Percentiles rank a stretch among this genome's conserved stretches.
Conservation (phyloP, 352 stramenopile genomes). For the Globisporangium nodosum region DNA sequence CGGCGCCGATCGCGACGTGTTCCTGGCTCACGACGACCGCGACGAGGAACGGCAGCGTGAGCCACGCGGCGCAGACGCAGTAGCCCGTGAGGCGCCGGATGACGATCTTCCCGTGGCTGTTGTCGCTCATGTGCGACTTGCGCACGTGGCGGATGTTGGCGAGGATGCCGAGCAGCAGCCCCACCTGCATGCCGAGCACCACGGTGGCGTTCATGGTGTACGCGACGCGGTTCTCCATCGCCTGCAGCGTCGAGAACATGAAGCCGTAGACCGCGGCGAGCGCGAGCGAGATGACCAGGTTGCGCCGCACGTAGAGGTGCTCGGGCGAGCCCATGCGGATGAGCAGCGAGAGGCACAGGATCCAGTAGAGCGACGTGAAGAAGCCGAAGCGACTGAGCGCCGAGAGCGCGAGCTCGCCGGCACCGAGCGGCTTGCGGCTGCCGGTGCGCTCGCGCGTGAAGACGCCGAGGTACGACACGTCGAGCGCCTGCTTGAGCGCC, state of each 20-base stretch:
- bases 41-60: slow-evolving; percentile 52
- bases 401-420: slow-evolving; percentile 23
- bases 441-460: slow-evolving; percentile 15
- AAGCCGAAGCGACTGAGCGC: slow-evolving; percentile 53
- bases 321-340: slow-evolving; percentile 57
- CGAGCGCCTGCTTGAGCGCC: slow-evolving; percentile 35
- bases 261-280: slow-evolving; percentile 46
- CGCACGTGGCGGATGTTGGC: slow-evolving; percentile 45
- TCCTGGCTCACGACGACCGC: slow-evolving; percentile 25
- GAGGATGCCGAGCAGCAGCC: slow-evolving; percentile 35
- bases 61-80: slow-evolving; percentile 36
- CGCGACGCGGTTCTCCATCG: slow-evolving; percentile 17
- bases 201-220: slow-evolving; percentile 43
- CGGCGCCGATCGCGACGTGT: slow-evolving; percentile 24
- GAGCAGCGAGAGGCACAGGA: slow-evolving; percentile 62
- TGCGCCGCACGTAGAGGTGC: slow-evolving; percentile 40
- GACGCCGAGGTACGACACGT: slow-evolving; percentile 40
- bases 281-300: slow-evolving; percentile 40
- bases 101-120: slow-evolving; percentile 47
- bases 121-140: slow-evolving; percentile 44
- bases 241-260: slow-evolving; percentile 34
- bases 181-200: slow-evolving; percentile 39
- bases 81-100: slow-evolving; percentile 52
- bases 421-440: slow-evolving; percentile 8
- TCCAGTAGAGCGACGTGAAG: slow-evolving; percentile 77